phyloP scores from a whole-genome alignment of 139 green algal species.

The Chlorella ohadii region DNA sequence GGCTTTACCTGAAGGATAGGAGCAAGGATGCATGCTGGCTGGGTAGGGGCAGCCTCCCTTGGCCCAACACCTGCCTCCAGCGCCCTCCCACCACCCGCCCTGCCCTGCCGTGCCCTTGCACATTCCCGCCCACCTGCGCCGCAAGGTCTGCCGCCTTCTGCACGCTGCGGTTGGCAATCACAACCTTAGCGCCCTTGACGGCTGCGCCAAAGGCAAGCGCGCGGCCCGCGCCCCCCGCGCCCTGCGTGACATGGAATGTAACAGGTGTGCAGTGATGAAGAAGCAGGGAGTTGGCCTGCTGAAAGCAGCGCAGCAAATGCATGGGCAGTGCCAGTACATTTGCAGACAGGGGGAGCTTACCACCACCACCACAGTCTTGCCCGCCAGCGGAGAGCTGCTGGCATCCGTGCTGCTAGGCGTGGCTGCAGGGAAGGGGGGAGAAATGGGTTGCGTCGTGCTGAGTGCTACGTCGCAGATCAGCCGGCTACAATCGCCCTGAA shows the following conservation, averaged over 20 bases:
- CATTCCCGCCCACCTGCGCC: not conserved
- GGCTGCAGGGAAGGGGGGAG: not conserved
- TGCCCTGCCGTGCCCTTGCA: not conserved
- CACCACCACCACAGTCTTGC: constrained; percentile 89
- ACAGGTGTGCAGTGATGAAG: too few relatives aligned
- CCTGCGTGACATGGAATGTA: constrained; percentile 14
- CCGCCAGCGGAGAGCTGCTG: constrained; percentile 56
- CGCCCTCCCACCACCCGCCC: too few relatives aligned
- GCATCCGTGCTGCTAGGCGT: constrained; percentile 3
- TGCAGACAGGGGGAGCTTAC: too few relatives aligned
- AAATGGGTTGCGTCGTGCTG: too few relatives aligned
- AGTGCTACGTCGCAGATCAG: too few relatives aligned
- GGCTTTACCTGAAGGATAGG: too few relatives aligned
- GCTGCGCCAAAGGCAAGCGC: constrained; percentile 94
- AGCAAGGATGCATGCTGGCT: not conserved
- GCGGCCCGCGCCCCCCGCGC: constrained; percentile 91
- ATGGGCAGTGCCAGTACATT: too few relatives aligned
- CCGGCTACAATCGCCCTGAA: too few relatives aligned
- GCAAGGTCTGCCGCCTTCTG: constrained; percentile 73
- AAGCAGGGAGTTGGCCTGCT: too few relatives aligned
- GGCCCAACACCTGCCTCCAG: too few relatives aligned
- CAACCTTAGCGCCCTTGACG: constrained; percentile 54
- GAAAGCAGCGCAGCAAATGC: too few relatives aligned
- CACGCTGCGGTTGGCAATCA: constrained; percentile 82
- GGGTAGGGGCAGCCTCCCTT: too few relatives aligned